Conservation (phyloP, 805 yeast species). For the Yarrowia deformans region DNA sequence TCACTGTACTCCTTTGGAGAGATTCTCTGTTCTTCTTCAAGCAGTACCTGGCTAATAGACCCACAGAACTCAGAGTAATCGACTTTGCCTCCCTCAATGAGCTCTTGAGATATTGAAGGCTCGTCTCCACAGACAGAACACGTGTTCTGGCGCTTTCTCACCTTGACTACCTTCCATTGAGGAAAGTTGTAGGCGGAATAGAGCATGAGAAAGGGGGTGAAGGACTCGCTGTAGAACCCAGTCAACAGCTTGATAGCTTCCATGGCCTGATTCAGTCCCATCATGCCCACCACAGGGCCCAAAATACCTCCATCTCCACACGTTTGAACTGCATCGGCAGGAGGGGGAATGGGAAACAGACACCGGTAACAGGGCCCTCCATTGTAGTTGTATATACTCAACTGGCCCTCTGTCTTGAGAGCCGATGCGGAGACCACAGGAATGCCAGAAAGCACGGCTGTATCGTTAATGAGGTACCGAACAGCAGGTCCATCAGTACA, state of each 20-base stretch:
- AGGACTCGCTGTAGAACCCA: constrained; percentile 58
- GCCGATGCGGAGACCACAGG: constrained; percentile 94
- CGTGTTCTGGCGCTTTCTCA: constrained; percentile 67
- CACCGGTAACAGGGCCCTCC: constrained; percentile 94
- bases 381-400: constrained; percentile 73
- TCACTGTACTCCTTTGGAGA: constrained; percentile 53
- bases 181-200: constrained; percentile 64
- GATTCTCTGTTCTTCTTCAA: constrained; percentile 60
- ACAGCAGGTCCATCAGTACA: constrained; percentile 94
- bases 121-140: constrained; percentile 72
- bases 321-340: constrained; percentile 78
- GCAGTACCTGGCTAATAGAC: constrained; percentile 53
- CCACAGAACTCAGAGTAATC: constrained; percentile 85
- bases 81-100: constrained; percentile 57
- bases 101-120: constrained; percentile 58
- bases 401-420: constrained; percentile 87
- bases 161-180: constrained; percentile 70
- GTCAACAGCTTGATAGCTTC: constrained; percentile 81
- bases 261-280: constrained; percentile 88
- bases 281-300: constrained; percentile 94
- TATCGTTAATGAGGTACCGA: constrained; percentile 86
- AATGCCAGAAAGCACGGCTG: constrained; percentile 68
- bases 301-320: constrained; percentile 94
- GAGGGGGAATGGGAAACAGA: constrained; percentile 88
- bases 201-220: constrained; percentile 69